Percentiles rank a stretch among this genome's conserved stretches.
phyloP scores from a whole-genome alignment of 2,329 filamentous ascomycete genomes.

The Fusarium stilboides region DNA sequence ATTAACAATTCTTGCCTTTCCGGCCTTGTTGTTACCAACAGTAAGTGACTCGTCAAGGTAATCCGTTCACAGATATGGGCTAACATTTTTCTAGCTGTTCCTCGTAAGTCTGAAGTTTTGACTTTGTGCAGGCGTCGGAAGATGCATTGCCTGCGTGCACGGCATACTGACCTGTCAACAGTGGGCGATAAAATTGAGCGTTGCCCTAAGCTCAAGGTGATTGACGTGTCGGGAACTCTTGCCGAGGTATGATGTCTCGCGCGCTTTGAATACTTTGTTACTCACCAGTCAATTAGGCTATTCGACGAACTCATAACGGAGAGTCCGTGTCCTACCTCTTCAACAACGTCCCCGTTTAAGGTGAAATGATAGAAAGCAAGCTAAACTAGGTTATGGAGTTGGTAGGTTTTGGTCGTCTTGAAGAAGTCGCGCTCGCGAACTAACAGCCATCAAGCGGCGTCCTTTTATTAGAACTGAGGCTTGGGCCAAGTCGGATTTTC shows the following conservation, averaged over 20 bases:
- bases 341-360: conserved; percentile 72
- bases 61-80: conserved; percentile 7
- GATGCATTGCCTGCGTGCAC: not conserved
- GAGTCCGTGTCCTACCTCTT: conserved; percentile 77
- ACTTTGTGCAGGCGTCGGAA: not conserved
- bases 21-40: conserved; percentile 92
- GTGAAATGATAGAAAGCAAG: conserved; percentile 19
- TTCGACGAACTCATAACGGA: conserved; percentile 78
- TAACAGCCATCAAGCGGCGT: conserved; percentile 44
- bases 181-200: conserved; percentile 83
- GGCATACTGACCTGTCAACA: conserved; percentile 36
- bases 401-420: conserved; percentile 32
- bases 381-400: conserved; percentile 46
- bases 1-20: conserved; percentile 84
- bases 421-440: conserved; percentile 17
- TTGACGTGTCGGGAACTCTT: conserved; percentile 89
- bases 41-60: conserved; percentile 53
- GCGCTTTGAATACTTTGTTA: not conserved
- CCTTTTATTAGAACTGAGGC: conserved; percentile 38
- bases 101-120: conserved; percentile 45
- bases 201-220: conserved; percentile 87
- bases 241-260: conserved; percentile 64
- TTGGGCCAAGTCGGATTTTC: conserved; percentile 33
- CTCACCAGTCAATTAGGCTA: conserved; percentile 64
- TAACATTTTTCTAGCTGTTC: conserved; percentile 55